Percentiles rank a stretch among this genome's conserved stretches.
These are phyloP conservation scores for Kockiozyma suomiensis DNA, from an alignment of 805 yeast species.

Conservation along the genomic window DNA sequence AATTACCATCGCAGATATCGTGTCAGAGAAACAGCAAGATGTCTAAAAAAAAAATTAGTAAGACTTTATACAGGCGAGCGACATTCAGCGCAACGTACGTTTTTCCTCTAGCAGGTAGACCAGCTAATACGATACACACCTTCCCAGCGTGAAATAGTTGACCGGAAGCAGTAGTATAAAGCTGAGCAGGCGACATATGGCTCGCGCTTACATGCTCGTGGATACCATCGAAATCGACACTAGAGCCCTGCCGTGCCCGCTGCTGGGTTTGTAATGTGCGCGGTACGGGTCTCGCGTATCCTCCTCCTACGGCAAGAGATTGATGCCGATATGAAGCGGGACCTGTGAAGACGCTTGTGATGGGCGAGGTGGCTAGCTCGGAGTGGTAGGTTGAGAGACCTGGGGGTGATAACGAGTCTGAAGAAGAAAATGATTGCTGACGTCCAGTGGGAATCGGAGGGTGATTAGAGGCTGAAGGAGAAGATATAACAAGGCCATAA, in stretches of 20 bases:
- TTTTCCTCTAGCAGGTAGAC: constrained; percentile 94
- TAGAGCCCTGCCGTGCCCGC: constrained; percentile 4
- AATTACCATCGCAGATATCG: constrained; percentile 76
- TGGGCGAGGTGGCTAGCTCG: constrained; percentile 34
- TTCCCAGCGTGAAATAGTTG: constrained; percentile 94
- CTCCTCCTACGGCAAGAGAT: constrained; percentile 18
- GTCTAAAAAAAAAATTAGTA: constrained; percentile 38
- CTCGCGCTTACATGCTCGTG: constrained; percentile 63
- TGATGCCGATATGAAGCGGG: constrained; percentile 6
- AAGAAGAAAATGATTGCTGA: neutral
- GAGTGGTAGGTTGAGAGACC: constrained; percentile 32
- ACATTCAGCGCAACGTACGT: constrained; percentile 48
- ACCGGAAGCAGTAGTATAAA: constrained; percentile 91
- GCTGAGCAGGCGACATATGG: constrained; percentile 86
- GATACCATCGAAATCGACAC: constrained; percentile 57
- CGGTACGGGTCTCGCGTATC: constrained; percentile 13
- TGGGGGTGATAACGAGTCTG: constrained; percentile 18
- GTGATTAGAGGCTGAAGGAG: neutral
- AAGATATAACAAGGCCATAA: neutral
- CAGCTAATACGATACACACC: constrained; percentile 83
- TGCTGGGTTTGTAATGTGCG: neutral
- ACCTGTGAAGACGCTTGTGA: constrained; percentile 23
- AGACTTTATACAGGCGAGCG: too few relatives aligned
- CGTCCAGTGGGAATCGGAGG: constrained; percentile 4
- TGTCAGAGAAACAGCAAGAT: constrained; percentile 85